Conservation (phyloP, 257 asterid species). For the Striga asiatica region DNA sequence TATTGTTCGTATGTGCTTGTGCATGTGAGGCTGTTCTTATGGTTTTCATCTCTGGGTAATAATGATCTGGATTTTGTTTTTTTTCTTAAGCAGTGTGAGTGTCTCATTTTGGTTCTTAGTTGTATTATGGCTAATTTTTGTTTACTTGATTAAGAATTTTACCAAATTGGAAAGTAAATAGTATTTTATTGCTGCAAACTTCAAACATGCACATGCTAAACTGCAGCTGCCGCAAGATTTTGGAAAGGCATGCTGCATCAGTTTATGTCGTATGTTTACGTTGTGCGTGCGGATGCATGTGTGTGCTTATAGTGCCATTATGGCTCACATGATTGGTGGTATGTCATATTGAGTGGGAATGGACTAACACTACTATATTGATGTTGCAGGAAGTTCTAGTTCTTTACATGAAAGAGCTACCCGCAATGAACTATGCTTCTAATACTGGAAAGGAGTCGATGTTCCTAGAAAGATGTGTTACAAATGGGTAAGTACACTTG, state of each 20-base stretch:
- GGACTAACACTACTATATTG: neutral
- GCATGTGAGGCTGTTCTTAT: neutral
- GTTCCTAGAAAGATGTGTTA: slow-evolving; percentile 79
- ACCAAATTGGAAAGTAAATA: neutral
- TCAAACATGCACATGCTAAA: no score
- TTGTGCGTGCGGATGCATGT: neutral
- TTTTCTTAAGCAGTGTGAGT: neutral
- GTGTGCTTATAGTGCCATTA: neutral
- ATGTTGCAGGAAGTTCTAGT: slow-evolving; percentile 52
- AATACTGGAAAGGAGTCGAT: slow-evolving; percentile 80
- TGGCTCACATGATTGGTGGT: neutral
- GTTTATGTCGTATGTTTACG: neutral
- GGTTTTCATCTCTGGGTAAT: neutral
- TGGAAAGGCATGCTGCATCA: neutral
- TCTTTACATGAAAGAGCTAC: slow-evolving; percentile 69
- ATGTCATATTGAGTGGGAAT: neutral
- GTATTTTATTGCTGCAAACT: no score
- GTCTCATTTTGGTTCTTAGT: neutral
- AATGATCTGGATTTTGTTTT: neutral
- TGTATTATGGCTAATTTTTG: neutral
- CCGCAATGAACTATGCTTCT: slow-evolving; percentile 87
- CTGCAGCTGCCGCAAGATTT: neutral
- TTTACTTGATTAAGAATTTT: neutral
- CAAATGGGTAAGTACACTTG: slow-evolving; percentile 50
- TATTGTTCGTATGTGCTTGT: neutral